A percentile compares a stretch with the other conserved stretches of the same genome.
Conservation (phyloP, 148 eudicot genomes). For the Selenicereus undatus region DNA sequence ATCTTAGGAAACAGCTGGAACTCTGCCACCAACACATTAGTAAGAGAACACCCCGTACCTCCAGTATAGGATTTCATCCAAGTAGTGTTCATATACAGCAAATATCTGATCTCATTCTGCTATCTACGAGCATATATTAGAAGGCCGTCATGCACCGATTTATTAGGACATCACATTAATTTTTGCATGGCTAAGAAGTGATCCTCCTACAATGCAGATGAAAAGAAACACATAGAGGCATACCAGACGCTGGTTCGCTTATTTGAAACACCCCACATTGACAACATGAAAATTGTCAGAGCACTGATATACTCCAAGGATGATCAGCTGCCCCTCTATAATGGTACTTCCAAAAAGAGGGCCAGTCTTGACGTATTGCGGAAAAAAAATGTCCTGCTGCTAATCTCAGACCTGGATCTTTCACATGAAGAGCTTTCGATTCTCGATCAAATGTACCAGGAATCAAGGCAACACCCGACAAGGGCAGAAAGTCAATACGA, state of each 20-base stretch:
- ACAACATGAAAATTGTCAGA: constrained; percentile 58
- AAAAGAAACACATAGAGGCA: constrained; percentile 52
- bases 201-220: constrained; percentile 35
- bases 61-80: not conserved
- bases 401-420: constrained; percentile 62
- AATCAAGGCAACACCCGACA: constrained; percentile 41
- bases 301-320: constrained; percentile 50
- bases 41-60: constrained; percentile 23
- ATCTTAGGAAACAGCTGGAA: constrained; percentile 48
- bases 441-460: constrained; percentile 60
- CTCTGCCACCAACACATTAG: constrained; percentile 52
- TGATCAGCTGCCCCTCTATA: constrained; percentile 55
- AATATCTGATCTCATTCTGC: too few species aligned
- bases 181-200: constrained; percentile 11
- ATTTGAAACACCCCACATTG: constrained; percentile 58
- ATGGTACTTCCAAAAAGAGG: constrained; percentile 46
- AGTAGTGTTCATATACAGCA: too few species aligned
- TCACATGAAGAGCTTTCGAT: constrained; percentile 56
- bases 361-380: constrained; percentile 47
- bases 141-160: not conserved
- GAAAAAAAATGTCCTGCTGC: constrained; percentile 54
- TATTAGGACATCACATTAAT: not conserved
- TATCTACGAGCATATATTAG: too few species aligned
- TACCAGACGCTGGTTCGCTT: constrained; percentile 38
- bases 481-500: constrained; percentile 58